Evolutionary conservation across 225 moss, liverwort and hornwort species (phyloP), one percentile per base, ranked within the genome.

Genomic region (Pseudoscleropodium purum): DNA sequence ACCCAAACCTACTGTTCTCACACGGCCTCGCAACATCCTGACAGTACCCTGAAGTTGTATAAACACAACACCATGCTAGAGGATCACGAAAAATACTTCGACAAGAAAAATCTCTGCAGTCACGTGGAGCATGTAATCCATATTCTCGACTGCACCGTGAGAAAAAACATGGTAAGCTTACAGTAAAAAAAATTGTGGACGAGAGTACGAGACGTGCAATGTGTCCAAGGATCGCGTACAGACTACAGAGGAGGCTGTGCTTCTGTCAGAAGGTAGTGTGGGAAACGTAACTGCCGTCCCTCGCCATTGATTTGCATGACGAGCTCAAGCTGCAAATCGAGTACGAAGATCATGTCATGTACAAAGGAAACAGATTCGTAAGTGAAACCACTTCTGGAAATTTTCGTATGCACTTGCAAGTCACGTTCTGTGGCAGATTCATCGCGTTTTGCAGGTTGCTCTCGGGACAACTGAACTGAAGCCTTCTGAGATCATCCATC

Each of bases 21-120:
- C 75, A 72, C 77, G 49, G 29, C 88, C 70, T 70, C 87, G 88
- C 87, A 91, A 81, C 91, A 93, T 93, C 72, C 88, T 90, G 24
- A 60, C 74, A 47, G 74, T 25, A 47, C 39, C 34, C 85, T 54
- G 75, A 75, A 84, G 62, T n/a, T n/a, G 61, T 62, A 52, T 27
- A 30, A 74, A 81, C 76, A 47, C 62, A 70, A 25, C 43, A 79
- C 59, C 85, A 82, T 77, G 70, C 89, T 83, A 61, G 54, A 65
- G 82, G 75, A 41, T n/a, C 59, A 66, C 13, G 66, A 78, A 65
- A 69, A 7, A 52, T 47, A n/a, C 52, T 39, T 60, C 86, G 41
- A 78, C 57, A 65, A 39, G 34, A 57, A 37, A 59, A 79, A 65
- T 70, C 72, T 65, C 34, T 37, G 43, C 79, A 51, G 69, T 66